These are phyloP conservation scores for Physcomitrellopsis africana DNA, from an alignment of 225 moss, liverwort and hornwort species.

Conservation along the genomic window DNA sequence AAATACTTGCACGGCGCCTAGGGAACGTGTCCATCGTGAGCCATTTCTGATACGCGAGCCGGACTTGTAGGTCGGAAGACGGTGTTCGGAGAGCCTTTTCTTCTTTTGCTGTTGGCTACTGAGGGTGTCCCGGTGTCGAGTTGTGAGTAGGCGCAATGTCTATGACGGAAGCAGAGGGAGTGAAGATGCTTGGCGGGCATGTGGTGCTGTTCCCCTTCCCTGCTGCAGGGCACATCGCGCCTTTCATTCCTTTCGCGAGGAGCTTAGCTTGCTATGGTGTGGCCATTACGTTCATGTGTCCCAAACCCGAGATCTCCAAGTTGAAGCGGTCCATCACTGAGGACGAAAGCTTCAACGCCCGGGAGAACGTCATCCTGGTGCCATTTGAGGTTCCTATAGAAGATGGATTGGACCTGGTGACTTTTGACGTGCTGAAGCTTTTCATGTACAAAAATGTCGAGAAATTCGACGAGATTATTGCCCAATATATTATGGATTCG, in stretches of 20 bases:
- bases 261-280: constrained; percentile 43
- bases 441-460: constrained; percentile 40
- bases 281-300: constrained; percentile 47
- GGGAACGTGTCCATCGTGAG: too few species aligned
- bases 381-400: constrained; percentile 22
- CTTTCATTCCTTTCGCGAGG: constrained; percentile 33
- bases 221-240: constrained; percentile 44
- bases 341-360: constrained; percentile 38
- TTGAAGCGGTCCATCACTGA: constrained; percentile 24
- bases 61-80: too few species aligned
- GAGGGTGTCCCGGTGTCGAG: background rate
- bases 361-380: constrained; percentile 40
- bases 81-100: too few species aligned
- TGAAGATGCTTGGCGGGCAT: constrained; percentile 35
- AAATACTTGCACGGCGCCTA: too few species aligned
- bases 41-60: too few species aligned
- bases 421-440: background rate
- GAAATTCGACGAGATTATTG: constrained; percentile 26
- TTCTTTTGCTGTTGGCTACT: too few species aligned
- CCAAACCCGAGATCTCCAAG: constrained; percentile 19
- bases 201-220: constrained; percentile 51
- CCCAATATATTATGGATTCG: constrained; percentile 18
- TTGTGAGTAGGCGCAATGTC: constrained; percentile 14
- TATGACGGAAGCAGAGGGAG: background rate
- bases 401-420: background rate